Conservation (phyloP, 2,329 filamentous ascomycete species). For the Fusarium sp. region DNA sequence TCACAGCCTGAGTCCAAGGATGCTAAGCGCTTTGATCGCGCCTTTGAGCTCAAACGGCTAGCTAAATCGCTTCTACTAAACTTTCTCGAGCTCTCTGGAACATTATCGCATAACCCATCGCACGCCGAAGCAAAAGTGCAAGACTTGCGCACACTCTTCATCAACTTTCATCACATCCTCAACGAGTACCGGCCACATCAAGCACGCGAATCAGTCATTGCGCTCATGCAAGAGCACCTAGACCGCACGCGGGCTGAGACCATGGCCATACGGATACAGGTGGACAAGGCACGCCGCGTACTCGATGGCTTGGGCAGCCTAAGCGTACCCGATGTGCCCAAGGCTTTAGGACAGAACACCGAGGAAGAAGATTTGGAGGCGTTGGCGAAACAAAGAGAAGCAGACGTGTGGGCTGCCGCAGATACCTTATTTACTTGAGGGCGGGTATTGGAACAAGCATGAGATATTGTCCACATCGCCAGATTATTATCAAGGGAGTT, state of each 20-base stretch:
- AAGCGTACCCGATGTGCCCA: slow-evolving; percentile 45
- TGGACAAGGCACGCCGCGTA: slow-evolving; percentile 77
- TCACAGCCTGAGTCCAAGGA: slow-evolving; percentile 56
- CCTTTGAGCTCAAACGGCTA: slow-evolving; percentile 77
- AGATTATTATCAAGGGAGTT: not conserved
- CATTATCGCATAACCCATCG: slow-evolving; percentile 42
- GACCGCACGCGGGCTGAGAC: slow-evolving; percentile 79
- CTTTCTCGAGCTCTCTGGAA: slow-evolving; percentile 83
- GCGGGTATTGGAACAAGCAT: not conserved
- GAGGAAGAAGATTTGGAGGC: slow-evolving; percentile 34
- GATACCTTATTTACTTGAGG: slow-evolving; percentile 53
- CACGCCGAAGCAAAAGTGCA: slow-evolving; percentile 76
- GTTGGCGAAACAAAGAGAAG: slow-evolving; percentile 41
- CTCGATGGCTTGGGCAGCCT: slow-evolving; percentile 74
- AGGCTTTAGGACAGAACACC: slow-evolving; percentile 17
- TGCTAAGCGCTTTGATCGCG: slow-evolving; percentile 68
- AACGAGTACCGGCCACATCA: slow-evolving; percentile 97
- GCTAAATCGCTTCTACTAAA: slow-evolving; percentile 88
- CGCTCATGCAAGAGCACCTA: slow-evolving; percentile 87
- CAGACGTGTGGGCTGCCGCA: slow-evolving; percentile 54
- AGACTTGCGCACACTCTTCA: slow-evolving; percentile 82
- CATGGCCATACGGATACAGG: slow-evolving; percentile 70
- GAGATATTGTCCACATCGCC: not conserved
- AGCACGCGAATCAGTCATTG: slow-evolving; percentile 85
- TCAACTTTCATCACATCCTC: slow-evolving; percentile 92